Base-by-base conservation (phyloP, 2,329 filamentous ascomycete species). In the Pseudopithomyces maydicus region DNA sequence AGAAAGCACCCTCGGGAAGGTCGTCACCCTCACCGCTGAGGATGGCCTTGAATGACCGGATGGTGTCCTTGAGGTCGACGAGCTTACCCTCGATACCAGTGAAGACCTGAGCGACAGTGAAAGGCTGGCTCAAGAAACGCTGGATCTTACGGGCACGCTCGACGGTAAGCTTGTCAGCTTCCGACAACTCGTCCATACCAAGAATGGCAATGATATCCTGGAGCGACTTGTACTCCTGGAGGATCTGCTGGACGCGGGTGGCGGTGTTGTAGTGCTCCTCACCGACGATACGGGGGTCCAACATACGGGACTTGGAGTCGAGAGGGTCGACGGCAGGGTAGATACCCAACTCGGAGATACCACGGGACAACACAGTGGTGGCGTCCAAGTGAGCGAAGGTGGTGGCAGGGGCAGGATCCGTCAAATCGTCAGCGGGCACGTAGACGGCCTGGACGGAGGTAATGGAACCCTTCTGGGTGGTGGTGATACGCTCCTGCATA, bases 181-280 rank as follows among this genome's bases (percentile, higher is more conserved):
- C 95, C 67, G 95, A 98, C 83, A 99, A 84, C 81, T 99, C 95
- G 82, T 99, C 95, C 95, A 99, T 98, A 90, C 94, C 94, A 80
- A 98, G 84, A 92, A 99, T 99, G 82, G 95, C 95, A 86, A 97
- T 97, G 89, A 99, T 99, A 86, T 99, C 95, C 86, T 99, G 95
- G 71, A 99, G 92, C 67, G 94, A 98, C 91, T 98, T 98, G 91
- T 99, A 99, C 87, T 98, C 95, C 85, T 99, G 95, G 79, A 99
- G 90, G 83, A 97, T 98, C 85, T 97, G 92, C 87, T 99, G 95
- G 77, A 99, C 95, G 74, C 89, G 89, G 80, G 90, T 91, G 80
- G 95, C 95, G 74, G 88, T 94, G 63, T 92, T 80, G 89, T 99
- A 99, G 88, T 99, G 95, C 63, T 99, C 95, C 78, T 98, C 86